These are phyloP conservation scores for Hericium rajendrae DNA, from an alignment of 768 basidiomycete species.

Conservation along the genomic window DNA sequence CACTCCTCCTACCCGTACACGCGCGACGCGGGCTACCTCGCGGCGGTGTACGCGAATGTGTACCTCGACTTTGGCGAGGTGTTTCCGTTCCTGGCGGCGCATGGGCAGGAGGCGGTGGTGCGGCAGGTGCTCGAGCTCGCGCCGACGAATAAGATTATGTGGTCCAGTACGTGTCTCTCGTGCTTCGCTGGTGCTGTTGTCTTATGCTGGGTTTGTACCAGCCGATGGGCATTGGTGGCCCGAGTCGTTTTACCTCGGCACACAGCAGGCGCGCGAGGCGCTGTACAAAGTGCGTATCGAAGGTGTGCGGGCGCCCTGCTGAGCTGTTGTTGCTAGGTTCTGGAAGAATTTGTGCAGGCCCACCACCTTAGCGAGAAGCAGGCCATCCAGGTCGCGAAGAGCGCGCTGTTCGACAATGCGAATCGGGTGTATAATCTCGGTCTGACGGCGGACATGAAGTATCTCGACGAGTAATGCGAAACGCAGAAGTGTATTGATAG, in stretches of 20 bases:
- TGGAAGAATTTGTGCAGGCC: slow-evolving; percentile 36
- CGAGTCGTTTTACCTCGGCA: slow-evolving; percentile 64
- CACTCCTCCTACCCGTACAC: slow-evolving; percentile 76
- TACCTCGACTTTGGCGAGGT: slow-evolving; percentile 76
- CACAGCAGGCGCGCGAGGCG: slow-evolving; percentile 50
- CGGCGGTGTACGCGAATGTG: slow-evolving; percentile 63
- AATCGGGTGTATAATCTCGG: slow-evolving; percentile 53
- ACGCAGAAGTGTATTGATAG: too few relatives aligned
- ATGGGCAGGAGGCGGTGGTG: slow-evolving; percentile 52
- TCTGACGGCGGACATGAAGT: slow-evolving; percentile 23
- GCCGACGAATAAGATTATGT: slow-evolving; percentile 73
- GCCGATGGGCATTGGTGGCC: slow-evolving; percentile 72
- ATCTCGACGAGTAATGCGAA: too few relatives aligned
- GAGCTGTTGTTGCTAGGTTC: slow-evolving; percentile 33
- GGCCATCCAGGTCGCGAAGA: slow-evolving; percentile 43
- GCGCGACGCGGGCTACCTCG: slow-evolving; percentile 69
- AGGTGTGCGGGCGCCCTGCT: not conserved
- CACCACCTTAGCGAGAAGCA: slow-evolving; percentile 45
- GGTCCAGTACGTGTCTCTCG: slow-evolving; percentile 46
- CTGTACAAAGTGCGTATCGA: slow-evolving; percentile 41
- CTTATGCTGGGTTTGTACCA: slow-evolving; percentile 11
- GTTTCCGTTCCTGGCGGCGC: slow-evolving; percentile 55
- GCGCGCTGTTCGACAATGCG: slow-evolving; percentile 58
- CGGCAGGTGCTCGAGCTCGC: slow-evolving; percentile 59
- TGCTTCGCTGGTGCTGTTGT: not conserved